A percentile compares a stretch with the other conserved stretches of the same genome.
Conservation (phyloP, 768 basidiomycete genomes). For the Kwoniella dendrophila region DNA sequence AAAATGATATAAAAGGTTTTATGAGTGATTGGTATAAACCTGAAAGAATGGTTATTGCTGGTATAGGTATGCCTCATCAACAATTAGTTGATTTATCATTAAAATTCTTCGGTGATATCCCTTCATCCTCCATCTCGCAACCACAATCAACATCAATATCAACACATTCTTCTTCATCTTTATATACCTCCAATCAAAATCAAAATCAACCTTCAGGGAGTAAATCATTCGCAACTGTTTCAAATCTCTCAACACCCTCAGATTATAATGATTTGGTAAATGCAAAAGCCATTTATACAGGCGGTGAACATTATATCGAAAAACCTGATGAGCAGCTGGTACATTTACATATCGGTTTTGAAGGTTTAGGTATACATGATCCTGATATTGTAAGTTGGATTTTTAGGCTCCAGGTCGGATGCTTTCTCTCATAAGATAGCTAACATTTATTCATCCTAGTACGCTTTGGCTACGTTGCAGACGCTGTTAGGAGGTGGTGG, state of each 20-base stretch:
- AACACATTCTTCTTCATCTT: slow-evolving; percentile 2
- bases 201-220: slow-evolving; percentile 55
- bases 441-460: slow-evolving; percentile 55
- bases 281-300: slow-evolving; percentile 67
- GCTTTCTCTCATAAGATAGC: background rate
- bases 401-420: background rate
- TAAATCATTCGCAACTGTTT: slow-evolving; percentile 55
- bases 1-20: slow-evolving; percentile 64
- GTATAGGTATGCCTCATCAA: slow-evolving; percentile 87
- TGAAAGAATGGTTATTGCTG: slow-evolving; percentile 92
- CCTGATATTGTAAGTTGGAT: slow-evolving; percentile 66
- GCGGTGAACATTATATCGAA: slow-evolving; percentile 65
- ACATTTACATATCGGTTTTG: slow-evolving; percentile 89
- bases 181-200: slow-evolving; percentile 31
- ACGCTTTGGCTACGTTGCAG: slow-evolving; percentile 89
- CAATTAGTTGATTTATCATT: slow-evolving; percentile 82
- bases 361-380: slow-evolving; percentile 86
- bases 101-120: slow-evolving; percentile 74
- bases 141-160: slow-evolving; percentile 6
- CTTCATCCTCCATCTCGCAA: no score
- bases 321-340: slow-evolving; percentile 69
- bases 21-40: slow-evolving; percentile 85
- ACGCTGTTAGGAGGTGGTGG: slow-evolving; percentile 93
- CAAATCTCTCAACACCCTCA: slow-evolving; percentile 22
- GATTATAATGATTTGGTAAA: slow-evolving; percentile 51